Conservation (phyloP, 2,329 filamentous ascomycete species). For the Botrytis deweyae region DNA sequence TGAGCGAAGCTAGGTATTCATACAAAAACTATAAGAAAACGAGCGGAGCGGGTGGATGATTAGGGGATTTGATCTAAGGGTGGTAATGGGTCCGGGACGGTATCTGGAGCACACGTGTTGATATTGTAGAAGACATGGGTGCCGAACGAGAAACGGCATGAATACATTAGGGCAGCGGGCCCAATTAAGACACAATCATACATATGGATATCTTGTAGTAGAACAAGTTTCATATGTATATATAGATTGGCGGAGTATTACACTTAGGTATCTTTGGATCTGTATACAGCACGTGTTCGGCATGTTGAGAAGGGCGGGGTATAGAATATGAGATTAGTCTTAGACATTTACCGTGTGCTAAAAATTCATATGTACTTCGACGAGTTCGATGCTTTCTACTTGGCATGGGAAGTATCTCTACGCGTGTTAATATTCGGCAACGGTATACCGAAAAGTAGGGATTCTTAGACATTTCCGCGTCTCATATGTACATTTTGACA, state of each 20-base stretch:
- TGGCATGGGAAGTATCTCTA: neutral
- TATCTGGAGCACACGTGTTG: neutral
- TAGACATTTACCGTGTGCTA: neutral
- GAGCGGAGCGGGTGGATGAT: neutral
- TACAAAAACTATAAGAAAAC: neutral
- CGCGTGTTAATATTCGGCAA: neutral
- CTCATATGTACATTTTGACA: conserved; percentile 4
- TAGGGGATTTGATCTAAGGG: neutral
- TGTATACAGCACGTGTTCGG: conserved; percentile 9
- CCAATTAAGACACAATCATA: neutral
- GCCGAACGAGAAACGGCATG: conserved; percentile 4
- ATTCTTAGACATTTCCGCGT: conserved; percentile 10
- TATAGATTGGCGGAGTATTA: neutral
- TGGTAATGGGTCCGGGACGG: neutral
- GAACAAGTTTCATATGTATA: neutral
- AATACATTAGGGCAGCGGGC: neutral
- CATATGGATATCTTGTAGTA: neutral
- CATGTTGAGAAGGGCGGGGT: neutral
- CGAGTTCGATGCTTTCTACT: neutral
- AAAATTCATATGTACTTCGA: neutral
- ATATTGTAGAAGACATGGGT: neutral
- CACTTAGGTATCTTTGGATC: neutral
- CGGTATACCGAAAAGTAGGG: neutral
- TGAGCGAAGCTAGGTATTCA: neutral
- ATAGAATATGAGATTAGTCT: neutral